A percentile compares a stretch with the other conserved stretches of the same genome.
Conservation (phyloP, 2,329 filamentous ascomycete species). For the Calonectria pseudoturangicola region DNA sequence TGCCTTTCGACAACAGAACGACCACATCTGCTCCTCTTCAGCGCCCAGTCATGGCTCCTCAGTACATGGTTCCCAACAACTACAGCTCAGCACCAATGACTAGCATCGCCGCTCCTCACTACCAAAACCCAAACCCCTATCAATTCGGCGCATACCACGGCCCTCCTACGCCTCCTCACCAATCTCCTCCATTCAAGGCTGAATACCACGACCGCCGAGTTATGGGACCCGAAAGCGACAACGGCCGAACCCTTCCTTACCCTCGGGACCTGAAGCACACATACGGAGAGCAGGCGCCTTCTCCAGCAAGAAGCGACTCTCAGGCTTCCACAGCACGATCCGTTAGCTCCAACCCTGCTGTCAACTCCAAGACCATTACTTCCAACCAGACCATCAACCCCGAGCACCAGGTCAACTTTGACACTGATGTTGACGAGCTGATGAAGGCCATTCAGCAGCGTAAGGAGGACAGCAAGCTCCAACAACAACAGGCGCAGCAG, state of each 20-base stretch:
- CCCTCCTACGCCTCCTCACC: slow-evolving; percentile 58
- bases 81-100: slow-evolving; percentile 67
- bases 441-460: slow-evolving; percentile 94
- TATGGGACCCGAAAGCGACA: slow-evolving; percentile 49
- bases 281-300: slow-evolving; percentile 59
- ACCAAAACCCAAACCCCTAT: slow-evolving; percentile 65
- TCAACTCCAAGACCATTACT: slow-evolving; percentile 64
- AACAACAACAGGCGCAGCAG: background rate
- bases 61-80: slow-evolving; percentile 67
- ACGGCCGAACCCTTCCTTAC: slow-evolving; percentile 50
- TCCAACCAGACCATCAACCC: slow-evolving; percentile 68
- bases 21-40: slow-evolving; percentile 62
- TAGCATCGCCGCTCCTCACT: slow-evolving; percentile 65
- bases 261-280: slow-evolving; percentile 54
- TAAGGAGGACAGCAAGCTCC: slow-evolving; percentile 67
- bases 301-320: slow-evolving; percentile 59
- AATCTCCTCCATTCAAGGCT: slow-evolving; percentile 58
- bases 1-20: slow-evolving; percentile 69
- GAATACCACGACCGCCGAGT: slow-evolving; percentile 58
- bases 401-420: slow-evolving; percentile 76
- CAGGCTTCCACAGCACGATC: slow-evolving; percentile 54
- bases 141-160: slow-evolving; percentile 66
- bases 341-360: slow-evolving; percentile 52
- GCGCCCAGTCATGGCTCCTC: slow-evolving; percentile 65
- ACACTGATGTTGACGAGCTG: slow-evolving; percentile 89